phyloP scores from a whole-genome alignment of 495 filamentous ascomycete species.

The Astrothelium macrocarpum region DNA sequence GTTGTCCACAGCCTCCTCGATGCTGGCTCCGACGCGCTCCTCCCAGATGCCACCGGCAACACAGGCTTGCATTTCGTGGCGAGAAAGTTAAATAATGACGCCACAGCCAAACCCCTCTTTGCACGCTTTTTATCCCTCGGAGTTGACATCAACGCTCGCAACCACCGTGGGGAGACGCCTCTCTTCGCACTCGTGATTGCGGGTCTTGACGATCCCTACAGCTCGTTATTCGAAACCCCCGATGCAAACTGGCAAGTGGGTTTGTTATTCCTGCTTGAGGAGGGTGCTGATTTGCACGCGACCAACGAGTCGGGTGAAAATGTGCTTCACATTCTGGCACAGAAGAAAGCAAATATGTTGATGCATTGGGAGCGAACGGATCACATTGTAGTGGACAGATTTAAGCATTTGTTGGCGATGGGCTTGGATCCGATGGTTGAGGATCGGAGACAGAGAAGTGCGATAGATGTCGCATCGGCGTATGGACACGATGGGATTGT shows the following conservation, averaged over 20 bases:
- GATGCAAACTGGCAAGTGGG: conserved; percentile 7
- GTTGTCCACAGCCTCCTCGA: conserved; percentile 13
- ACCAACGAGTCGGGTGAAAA: not conserved
- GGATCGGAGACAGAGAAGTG: conserved; percentile 26
- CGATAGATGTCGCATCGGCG: conserved; percentile 15
- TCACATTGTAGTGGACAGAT: conserved; percentile 10
- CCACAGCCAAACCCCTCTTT: conserved; percentile 1
- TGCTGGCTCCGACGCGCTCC: conserved; percentile 18
- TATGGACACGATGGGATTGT: conserved; percentile 1
- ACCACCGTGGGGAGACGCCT: conserved; percentile 27
- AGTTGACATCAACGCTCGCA: conserved; percentile 27
- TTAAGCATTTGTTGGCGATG: conserved; percentile 19
- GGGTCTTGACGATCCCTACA: not conserved
- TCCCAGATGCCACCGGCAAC: conserved; percentile 13
- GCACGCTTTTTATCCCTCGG: conserved; percentile 21
- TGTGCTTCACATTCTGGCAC: not conserved
- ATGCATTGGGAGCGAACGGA: conserved; percentile 4
- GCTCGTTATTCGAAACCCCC: conserved; percentile 4
- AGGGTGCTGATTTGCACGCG: conserved; percentile 10
- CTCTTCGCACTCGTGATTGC: conserved; percentile 18
- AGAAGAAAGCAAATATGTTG: not conserved
- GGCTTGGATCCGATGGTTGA: conserved; percentile 29
- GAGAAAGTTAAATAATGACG: not conserved
- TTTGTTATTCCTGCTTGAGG: conserved; percentile 18
- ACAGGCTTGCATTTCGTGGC: conserved; percentile 4